Base-by-base conservation (phyloP, 2,329 filamentous ascomycete genomes). In the Laburnicola sp. region DNA sequence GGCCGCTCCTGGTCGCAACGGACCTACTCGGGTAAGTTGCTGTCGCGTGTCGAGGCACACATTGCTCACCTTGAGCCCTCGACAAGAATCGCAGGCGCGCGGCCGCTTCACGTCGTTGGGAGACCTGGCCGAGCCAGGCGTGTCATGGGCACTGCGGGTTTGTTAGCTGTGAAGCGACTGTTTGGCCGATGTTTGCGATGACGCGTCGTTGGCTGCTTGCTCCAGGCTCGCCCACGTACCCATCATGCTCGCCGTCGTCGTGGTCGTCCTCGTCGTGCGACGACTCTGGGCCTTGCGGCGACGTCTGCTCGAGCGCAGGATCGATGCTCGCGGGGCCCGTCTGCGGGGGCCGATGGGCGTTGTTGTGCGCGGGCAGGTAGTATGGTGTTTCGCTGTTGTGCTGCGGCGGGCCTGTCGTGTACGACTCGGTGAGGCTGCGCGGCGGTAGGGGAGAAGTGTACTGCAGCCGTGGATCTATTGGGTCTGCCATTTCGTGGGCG, bases 1-100 rank as follows among this genome's bases (percentile, higher is more conserved):
- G 79, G 78, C 34, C 86, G 78, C 59, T 91, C 87, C 23, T 88
- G 86, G 66, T 96, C 91, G 75, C 91, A 96, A 59, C 90, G 87
- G 53, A 96, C 91, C 71, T 77, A 31, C 11, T 26, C 3, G 22
- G 26, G 54, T 60, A 42, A 62, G 38, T 46, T 16, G 26, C 6
- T 23, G 28, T 32, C 32, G n/a, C n/a, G n/a, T n/a, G n/a, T n/a
- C n/a, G n/a, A n/a, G n/a, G n/a, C n/a, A n/a, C n/a, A n/a, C n/a
- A 31, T n/a, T 16, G 10, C 49, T 23, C 35, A 63, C 66, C 46
- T 73, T 78, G 56, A 79, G 58, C 5, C 74, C 75, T 43, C 76
- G 70, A 62, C 76, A 79, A 5, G 75, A 75, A 49, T 79, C 76
- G 60, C 76, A 79, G 9, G 76, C 76, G 37, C 76, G 71, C 4